These are phyloP conservation scores for Xerocomellus amylosporus DNA, from an alignment of 768 basidiomycete genomes.

Conservation along the genomic window DNA sequence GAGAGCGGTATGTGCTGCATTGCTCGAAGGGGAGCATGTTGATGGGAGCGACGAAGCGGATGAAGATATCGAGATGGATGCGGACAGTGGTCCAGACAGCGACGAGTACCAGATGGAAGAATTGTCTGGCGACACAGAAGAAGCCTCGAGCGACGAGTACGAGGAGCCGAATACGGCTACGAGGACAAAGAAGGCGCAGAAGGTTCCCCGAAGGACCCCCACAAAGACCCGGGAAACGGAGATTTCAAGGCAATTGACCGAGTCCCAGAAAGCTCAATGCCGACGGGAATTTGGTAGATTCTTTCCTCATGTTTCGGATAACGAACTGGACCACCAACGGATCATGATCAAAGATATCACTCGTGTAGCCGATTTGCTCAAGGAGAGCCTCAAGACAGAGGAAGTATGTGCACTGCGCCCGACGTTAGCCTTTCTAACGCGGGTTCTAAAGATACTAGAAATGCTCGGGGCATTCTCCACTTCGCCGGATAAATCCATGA, in stretches of 20 bases:
- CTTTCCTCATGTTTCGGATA: conserved; percentile 55
- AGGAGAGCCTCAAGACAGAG: conserved; percentile 70
- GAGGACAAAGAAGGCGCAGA: conserved; percentile 10
- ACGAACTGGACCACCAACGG: conserved; percentile 47
- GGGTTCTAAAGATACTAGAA: conserved; percentile 59
- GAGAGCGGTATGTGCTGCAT: conserved; percentile 75
- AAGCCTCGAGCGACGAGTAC: conserved; percentile 32
- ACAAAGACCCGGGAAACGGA: neutral
- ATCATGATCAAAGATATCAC: conserved; percentile 69
- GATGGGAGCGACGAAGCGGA: conserved; percentile 25
- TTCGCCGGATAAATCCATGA: conserved; percentile 64
- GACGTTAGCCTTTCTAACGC: neutral
- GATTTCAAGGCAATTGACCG: conserved; percentile 37
- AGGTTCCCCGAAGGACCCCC: conserved; percentile 1
- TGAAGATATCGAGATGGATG: conserved; percentile 19
- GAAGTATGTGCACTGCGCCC: conserved; percentile 47
- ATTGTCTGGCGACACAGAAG: conserved; percentile 23
- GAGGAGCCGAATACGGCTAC: conserved; percentile 13
- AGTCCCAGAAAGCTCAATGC: conserved; percentile 52
- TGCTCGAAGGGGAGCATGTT: conserved; percentile 48
- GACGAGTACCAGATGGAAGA: conserved; percentile 28
- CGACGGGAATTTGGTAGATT: conserved; percentile 67
- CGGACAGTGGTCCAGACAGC: conserved; percentile 32
- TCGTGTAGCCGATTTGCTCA: conserved; percentile 56
- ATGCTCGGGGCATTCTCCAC: conserved; percentile 80